Percentiles rank a stretch among this genome's conserved stretches.
Conservation (phyloP, 352 stramenopile species). For the Phytophthora citricola region DNA sequence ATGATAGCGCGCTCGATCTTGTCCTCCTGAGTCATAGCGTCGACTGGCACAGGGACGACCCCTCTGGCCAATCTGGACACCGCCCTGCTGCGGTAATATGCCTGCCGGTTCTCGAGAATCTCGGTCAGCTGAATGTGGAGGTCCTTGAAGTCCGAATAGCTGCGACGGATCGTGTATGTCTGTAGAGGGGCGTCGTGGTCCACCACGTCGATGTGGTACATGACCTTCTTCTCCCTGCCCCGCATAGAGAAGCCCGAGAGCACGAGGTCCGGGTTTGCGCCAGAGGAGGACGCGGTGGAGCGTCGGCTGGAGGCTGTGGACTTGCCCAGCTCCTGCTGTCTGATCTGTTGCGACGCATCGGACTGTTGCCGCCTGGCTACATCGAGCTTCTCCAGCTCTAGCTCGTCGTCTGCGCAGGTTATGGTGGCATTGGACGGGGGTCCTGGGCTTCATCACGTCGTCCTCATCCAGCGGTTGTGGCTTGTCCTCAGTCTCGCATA, state of each 20-base stretch:
- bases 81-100: constrained; percentile 57
- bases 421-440: constrained; percentile 34
- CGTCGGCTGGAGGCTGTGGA: constrained; percentile 46
- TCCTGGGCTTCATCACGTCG: constrained; percentile 28
- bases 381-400: constrained; percentile 38
- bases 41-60: neutral
- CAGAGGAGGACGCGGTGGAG: constrained; percentile 50
- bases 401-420: constrained; percentile 42
- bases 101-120: constrained; percentile 65
- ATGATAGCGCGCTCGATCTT: constrained; percentile 61
- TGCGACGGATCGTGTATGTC: constrained; percentile 88
- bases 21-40: constrained; percentile 40
- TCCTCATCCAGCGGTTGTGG: constrained; percentile 42
- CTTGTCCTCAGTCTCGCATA: constrained; percentile 46
- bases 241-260: constrained; percentile 77
- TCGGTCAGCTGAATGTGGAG: constrained; percentile 74
- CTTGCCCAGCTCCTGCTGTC: constrained; percentile 28
- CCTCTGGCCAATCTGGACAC: constrained; percentile 31
- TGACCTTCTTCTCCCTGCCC: constrained; percentile 78
- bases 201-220: constrained; percentile 90
- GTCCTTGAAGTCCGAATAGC: constrained; percentile 86
- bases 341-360: constrained; percentile 20
- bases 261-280: constrained; percentile 60
- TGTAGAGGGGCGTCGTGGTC: constrained; percentile 72
- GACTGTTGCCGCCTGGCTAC: constrained; percentile 19